phyloP scores from a whole-genome alignment of 2,329 filamentous ascomycete species.

The Plenodomus biglobosus region DNA sequence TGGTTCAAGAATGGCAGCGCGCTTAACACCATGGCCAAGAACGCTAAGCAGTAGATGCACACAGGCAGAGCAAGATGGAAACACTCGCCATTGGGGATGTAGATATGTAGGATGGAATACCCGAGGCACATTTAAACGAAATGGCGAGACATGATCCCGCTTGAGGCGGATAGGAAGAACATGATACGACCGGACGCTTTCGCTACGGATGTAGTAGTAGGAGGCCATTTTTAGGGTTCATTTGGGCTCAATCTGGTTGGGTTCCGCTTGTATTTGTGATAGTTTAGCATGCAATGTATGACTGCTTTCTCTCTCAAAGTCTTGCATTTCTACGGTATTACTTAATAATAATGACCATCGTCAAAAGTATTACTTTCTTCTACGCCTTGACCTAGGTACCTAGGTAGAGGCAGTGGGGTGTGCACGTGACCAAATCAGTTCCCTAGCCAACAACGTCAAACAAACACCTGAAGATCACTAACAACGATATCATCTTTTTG shows the following conservation, averaged over 20 bases:
- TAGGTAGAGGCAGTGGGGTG: background rate
- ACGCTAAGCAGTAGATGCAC: conserved; percentile 29
- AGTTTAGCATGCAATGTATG: conserved; percentile 45
- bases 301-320: conserved; percentile 24
- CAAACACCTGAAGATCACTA: conserved; percentile 2
- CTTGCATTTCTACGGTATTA: no score
- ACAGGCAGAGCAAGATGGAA: conserved; percentile 7
- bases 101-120: conserved; percentile 32
- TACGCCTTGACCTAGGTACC: no score
- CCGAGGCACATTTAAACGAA: conserved; percentile 23
- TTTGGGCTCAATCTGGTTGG: conserved; percentile 32
- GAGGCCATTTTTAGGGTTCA: conserved; percentile 32
- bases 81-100: conserved; percentile 35
- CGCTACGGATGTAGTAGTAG: conserved; percentile 18
- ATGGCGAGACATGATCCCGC: conserved; percentile 14
- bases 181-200: conserved; percentile 19
- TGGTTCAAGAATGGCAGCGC: conserved; percentile 99
- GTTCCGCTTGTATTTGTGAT: conserved; percentile 41
- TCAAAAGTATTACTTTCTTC: background rate
- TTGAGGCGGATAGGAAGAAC: conserved; percentile 25
- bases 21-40: conserved; percentile 97
- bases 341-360: no score
- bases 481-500: background rate
- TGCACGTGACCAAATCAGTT: background rate
- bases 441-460: conserved; percentile 4